These are phyloP conservation scores for Pseudonitzschia pungens DNA, from an alignment of 108 stramenopile genomes.

Conservation along the genomic window DNA sequence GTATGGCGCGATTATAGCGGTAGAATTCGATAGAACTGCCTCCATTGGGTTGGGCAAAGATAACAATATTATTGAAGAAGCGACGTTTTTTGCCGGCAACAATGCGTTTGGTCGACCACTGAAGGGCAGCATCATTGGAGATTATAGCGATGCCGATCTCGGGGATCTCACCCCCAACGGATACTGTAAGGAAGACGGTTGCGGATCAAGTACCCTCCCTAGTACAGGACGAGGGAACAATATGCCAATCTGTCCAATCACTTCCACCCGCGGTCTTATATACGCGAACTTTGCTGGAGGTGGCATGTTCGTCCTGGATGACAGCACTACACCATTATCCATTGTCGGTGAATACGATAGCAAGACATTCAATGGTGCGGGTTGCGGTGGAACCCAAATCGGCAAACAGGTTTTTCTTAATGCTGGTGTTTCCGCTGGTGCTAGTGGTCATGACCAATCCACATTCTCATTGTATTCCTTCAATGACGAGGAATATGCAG, in stretches of 20 bases:
- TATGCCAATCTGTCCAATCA: conserved; percentile 39
- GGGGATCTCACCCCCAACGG: conserved; percentile 29
- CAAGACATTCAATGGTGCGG: conserved; percentile 28
- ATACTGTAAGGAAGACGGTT: conserved; percentile 33
- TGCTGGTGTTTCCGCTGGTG: conserved; percentile 24
- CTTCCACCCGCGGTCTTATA: background rate
- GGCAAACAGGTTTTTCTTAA: conserved; percentile 19
- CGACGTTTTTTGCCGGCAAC: conserved; percentile 23
- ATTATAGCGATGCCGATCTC: conserved; percentile 14
- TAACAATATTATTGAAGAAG: conserved; percentile 12
- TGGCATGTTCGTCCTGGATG: conserved; percentile 29
- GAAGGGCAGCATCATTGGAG: conserved; percentile 22
- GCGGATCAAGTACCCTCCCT: background rate
- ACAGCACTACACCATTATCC: conserved; percentile 27
- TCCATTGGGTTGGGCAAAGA: conserved; percentile 28
- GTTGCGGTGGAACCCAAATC: conserved; percentile 29
- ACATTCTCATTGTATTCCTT: conserved; percentile 25
- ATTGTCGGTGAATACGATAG: conserved; percentile 40
- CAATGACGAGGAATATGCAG: conserved; percentile 8
- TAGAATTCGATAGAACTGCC: conserved; percentile 27
- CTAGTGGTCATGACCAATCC: conserved; percentile 18
- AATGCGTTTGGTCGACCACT: conserved; percentile 33
- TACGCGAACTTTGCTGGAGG: conserved; percentile 36
- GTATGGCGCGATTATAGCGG: conserved; percentile 23
- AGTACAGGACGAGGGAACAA: conserved; percentile 30